A percentile compares a stretch with the other conserved stretches of the same genome.
Evolutionary conservation across 352 stramenopile genomes (phyloP).

Genomic region (Aphanomyces stellatus): DNA sequence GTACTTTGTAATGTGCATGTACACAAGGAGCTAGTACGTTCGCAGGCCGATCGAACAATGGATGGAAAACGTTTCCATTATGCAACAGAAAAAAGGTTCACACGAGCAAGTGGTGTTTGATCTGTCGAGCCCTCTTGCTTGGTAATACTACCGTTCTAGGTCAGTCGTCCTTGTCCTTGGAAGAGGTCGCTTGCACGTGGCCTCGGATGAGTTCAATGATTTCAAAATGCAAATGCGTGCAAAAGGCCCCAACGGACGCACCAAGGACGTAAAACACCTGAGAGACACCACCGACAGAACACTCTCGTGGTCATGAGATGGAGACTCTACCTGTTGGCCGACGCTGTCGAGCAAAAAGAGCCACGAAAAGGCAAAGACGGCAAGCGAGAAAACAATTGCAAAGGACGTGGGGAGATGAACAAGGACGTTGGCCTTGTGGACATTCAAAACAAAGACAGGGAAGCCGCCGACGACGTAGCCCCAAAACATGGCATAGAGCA

Average conservation of each 20-base stretch:
- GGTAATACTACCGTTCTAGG: too few relatives aligned
- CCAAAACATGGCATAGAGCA: constrained; percentile 9
- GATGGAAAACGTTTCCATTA: too few relatives aligned
- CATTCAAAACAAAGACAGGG: background rate
- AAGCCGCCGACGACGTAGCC: background rate
- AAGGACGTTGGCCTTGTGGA: background rate
- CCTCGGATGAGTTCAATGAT: background rate
- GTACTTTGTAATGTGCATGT: too few relatives aligned
- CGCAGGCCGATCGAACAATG: too few relatives aligned
- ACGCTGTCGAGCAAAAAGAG: background rate
- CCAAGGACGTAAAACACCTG: constrained; percentile 15
- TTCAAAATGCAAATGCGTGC: constrained; percentile 13
- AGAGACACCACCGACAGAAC: too few relatives aligned
- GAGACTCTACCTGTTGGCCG: background rate
- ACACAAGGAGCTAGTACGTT: too few relatives aligned
- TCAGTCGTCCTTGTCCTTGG: background rate
- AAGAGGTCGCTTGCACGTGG: background rate
- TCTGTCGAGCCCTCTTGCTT: too few relatives aligned
- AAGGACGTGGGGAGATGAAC: background rate
- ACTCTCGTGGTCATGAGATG: background rate
- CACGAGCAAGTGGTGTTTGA: too few relatives aligned
- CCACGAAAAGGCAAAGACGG: background rate
- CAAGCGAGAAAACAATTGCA: background rate
- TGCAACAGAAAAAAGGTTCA: too few relatives aligned
- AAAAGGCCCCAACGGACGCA: background rate